Evolutionary conservation across 495 filamentous ascomycete genomes (phyloP), one percentile per base, ranked within the genome.

Genomic region (Bacidia rubella): DNA sequence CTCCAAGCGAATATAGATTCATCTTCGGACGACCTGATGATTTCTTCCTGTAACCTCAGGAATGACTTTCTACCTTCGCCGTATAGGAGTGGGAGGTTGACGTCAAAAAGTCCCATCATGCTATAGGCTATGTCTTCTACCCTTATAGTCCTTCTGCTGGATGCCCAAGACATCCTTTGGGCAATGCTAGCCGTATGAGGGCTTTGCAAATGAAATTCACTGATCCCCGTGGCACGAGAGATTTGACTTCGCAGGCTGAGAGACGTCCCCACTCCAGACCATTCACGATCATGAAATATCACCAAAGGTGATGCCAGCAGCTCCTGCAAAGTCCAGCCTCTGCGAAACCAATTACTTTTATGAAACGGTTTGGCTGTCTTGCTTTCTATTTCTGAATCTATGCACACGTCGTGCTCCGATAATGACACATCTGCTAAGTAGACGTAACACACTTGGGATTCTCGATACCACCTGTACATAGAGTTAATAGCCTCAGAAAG

Each of bases 311-410:
- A 70, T 0, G 70, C 72, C 1, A 73, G 60, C 7, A 74, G 54
- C 47, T 72, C 70, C 26, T 72, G 70, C 0, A 73, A 53, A 0
- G 70, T 73, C 70, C 68, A 73, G 1, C 70, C 70, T 15, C 70
- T 57, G 0, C 63, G 69, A 40, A 73, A 71, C 72, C 70, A 74
- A 1, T 20, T 22, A 22, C 20, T 5, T 22, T 44, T 20, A 7
- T 44, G 9, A 17, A 44, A 9, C 41, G 5, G 5, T n/a, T 9
- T 5, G 41, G 41, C 17, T 5, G n/a, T n/a, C 32, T 39, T n/a
- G 63, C 52, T 46, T 64, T 68, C 17, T n/a, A n/a, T n/a, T n/a
- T n/a, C n/a, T n/a, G n/a, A n/a, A n/a, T n/a, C 11, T 22, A 43
- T n/a, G 41, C 11, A 17, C 11, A n/a, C 5, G 23, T 35, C 29